Base-by-base conservation (phyloP, 495 filamentous ascomycete genomes). In the Penicillium manginii region DNA sequence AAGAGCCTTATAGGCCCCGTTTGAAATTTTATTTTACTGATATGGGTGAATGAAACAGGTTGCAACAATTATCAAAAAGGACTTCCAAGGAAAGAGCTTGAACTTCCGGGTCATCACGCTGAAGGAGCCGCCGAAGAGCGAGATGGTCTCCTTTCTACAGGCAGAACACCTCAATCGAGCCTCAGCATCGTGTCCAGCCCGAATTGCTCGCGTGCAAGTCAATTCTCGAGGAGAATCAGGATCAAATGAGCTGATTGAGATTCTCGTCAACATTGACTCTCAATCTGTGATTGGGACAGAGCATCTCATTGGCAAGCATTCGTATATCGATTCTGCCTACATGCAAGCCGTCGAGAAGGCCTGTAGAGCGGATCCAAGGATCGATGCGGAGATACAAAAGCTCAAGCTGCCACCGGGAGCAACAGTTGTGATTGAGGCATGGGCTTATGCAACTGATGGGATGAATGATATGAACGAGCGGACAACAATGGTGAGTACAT, bases 371-470 rank as follows among this genome's bases (percentile, higher is more conserved):
- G 59, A 67, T 19, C 22, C 53, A 32, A 46, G 58, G 17, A 59
- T 71, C 2, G 60, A 72, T 26, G 56, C 53, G 1, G 65, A 65
- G 43, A 59, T 73, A n/a, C 5, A 58, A 29, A 57, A 59, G 35
- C 39, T 76, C 1, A 40, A 69, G 21, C 58, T 76, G 8, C 72
- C 72, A 22, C 46, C 58, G 29, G 66, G 59, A 3, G 68, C 72
- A 6, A 60, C 52, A 2, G 68, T 73, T 15, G 63, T 67, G 48
- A 57, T 73, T 32, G 73, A 76, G 45, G 63, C 73, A 2, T 74
- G 72, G 73, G 65, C 73, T 10, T 76, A 74, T 55, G 68, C 68
- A 1, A 69, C 72, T 9, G 73, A 76, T 64, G 73, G 72, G 0
- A 74, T 74, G 66, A 70, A 71, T 40, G 68, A 74, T 49, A 74